phyloP scores from a whole-genome alignment of 176 grass and related monocot genomes.

The Ensete glaucum region DNA sequence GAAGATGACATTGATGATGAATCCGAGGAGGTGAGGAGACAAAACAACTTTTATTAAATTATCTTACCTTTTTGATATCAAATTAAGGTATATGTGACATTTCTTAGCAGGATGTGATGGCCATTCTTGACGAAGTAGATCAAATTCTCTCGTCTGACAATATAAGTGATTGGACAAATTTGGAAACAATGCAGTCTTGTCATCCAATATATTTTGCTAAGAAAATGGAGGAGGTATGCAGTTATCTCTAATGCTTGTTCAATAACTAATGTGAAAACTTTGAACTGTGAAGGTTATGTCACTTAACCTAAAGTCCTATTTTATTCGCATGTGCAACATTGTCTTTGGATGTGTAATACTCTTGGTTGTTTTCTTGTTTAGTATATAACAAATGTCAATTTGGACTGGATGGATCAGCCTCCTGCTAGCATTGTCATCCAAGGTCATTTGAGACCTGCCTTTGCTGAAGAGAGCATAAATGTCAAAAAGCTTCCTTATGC shows the following conservation, averaged over 20 bases:
- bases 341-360: neutral
- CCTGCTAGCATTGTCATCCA: conserved; percentile 70
- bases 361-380: conserved; percentile 18
- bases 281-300: neutral
- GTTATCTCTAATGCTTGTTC: neutral
- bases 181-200: conserved; percentile 70
- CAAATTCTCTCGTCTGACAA: conserved; percentile 23
- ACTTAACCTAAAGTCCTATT: neutral
- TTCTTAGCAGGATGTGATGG: conserved; percentile 41
- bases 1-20: conserved; percentile 51
- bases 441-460: conserved; percentile 74
- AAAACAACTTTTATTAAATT: neutral
- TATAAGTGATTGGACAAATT: conserved; percentile 56
- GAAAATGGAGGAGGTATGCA: conserved; percentile 56
- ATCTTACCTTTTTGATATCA: neutral
- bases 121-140: conserved; percentile 33
- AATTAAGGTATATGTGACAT: conserved; percentile 19
- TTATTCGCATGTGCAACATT: neutral
- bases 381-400: conserved; percentile 38
- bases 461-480: conserved; percentile 65
- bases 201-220: conserved; percentile 79
- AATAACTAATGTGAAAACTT: neutral
- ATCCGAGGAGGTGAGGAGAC: conserved; percentile 41
- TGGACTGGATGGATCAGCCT: conserved; percentile 83
- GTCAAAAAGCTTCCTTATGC: conserved; percentile 41